Percentiles rank a stretch among this genome's conserved stretches.
These are phyloP conservation scores for Beauveria asiatica DNA, from an alignment of 2,329 filamentous ascomycete species.

Conservation along the genomic window DNA sequence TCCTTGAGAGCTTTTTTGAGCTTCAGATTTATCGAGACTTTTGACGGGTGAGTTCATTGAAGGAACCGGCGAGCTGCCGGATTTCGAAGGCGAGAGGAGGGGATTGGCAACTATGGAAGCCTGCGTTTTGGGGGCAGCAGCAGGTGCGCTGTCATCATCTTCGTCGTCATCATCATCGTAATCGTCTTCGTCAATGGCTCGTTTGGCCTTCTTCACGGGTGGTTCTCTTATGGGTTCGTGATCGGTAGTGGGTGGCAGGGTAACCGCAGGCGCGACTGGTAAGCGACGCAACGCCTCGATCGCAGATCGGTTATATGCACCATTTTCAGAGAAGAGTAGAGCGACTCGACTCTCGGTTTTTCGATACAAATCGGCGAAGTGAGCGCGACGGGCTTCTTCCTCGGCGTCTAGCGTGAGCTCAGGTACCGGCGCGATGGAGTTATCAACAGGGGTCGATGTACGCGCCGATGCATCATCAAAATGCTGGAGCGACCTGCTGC, in stretches of 20 bases:
- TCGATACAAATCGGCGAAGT: conserved; percentile 71
- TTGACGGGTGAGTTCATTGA: conserved; percentile 54
- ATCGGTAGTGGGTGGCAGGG: conserved; percentile 48
- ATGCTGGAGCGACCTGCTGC: conserved; percentile 43
- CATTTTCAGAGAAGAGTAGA: conserved; percentile 58
- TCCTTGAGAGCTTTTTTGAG: conserved; percentile 38
- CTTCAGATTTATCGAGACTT: conserved; percentile 44
- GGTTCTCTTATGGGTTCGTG: conserved; percentile 51
- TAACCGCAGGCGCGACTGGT: conserved; percentile 29
- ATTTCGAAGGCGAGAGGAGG: conserved; percentile 61
- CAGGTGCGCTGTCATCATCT: conserved; percentile 49
- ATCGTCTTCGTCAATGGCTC: conserved; percentile 75
- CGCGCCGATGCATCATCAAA: conserved; percentile 51
- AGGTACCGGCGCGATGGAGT: conserved; percentile 44
- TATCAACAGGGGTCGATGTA: conserved; percentile 44
- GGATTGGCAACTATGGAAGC: conserved; percentile 43
- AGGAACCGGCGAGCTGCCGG: conserved; percentile 56
- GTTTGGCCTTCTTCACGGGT: conserved; percentile 64
- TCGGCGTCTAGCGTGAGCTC: conserved; percentile 52
- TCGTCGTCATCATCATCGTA: conserved; percentile 79
- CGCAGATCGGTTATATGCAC: conserved; percentile 41
- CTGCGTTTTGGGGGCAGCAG: conserved; percentile 39
- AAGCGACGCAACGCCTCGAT: conserved; percentile 45
- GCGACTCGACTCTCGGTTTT: conserved; percentile 70
- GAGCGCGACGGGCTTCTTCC: conserved; percentile 62